Conservation (phyloP, 352 stramenopile genomes). For the Phytopythium kandeliae region DNA sequence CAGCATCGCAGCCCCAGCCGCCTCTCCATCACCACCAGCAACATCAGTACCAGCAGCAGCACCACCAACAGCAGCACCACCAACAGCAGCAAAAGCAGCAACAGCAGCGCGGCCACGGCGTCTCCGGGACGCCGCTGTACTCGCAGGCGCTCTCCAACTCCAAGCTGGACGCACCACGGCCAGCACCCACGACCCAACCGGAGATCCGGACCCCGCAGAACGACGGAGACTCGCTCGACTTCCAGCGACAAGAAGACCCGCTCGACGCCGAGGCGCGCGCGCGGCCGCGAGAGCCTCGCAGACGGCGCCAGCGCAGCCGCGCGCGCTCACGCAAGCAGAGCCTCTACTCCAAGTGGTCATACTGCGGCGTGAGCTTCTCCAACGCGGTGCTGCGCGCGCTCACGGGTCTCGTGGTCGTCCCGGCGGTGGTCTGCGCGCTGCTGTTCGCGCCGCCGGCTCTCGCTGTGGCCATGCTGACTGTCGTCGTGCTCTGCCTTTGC, state of each 20-base stretch:
- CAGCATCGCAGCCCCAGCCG: too few relatives aligned
- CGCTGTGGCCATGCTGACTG: constrained; percentile 16
- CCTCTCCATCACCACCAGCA: neutral
- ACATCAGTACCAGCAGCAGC: neutral
- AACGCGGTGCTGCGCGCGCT: constrained; percentile 29
- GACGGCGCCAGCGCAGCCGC: constrained; percentile 7
- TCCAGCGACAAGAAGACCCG: constrained; percentile 3
- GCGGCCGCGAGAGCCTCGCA: neutral
- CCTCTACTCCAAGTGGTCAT: constrained; percentile 33
- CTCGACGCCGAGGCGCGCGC: neutral
- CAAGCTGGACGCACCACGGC: constrained; percentile 1
- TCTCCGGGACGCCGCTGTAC: neutral
- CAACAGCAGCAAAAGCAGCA: neutral
- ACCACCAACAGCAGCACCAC: neutral
- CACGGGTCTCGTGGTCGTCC: constrained; percentile 19
- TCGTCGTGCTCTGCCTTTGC: constrained; percentile 29
- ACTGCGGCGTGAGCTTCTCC: constrained; percentile 27
- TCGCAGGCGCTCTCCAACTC: constrained; percentile 6
- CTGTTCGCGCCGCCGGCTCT: constrained; percentile 27
- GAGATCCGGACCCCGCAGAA: neutral
- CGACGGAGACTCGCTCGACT: neutral
- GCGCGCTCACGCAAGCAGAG: constrained; percentile 31
- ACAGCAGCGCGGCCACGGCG: neutral
- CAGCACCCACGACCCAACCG: neutral
- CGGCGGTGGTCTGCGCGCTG: constrained; percentile 23